These are phyloP conservation scores for Stachybotrys echinatus DNA, from an alignment of 2,329 filamentous ascomycete species.

Conservation along the genomic window DNA sequence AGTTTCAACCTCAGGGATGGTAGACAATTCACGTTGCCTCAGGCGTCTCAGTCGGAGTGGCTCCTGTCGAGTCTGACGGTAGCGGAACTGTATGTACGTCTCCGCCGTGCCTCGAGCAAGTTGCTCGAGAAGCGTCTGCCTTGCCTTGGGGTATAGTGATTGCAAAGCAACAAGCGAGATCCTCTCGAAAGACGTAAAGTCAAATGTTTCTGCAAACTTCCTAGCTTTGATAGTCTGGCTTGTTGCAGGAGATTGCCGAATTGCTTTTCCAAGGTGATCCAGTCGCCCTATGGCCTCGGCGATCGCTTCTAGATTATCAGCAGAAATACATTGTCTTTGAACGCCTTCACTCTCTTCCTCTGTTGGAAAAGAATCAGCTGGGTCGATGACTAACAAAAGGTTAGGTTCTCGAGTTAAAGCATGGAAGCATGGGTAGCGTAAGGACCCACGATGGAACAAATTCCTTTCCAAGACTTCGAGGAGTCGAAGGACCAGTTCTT, in stretches of 20 bases:
- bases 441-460: slow-evolving; percentile 1
- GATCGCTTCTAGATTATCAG: slow-evolving; percentile 2
- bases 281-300: slow-evolving; percentile 3
- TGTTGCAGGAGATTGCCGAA: slow-evolving; percentile 1
- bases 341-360: neutral
- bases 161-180: neutral
- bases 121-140: slow-evolving; percentile 1
- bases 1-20: neutral
- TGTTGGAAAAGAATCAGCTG: no score
- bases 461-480: slow-evolving; percentile 5
- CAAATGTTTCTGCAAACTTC: neutral
- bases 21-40: neutral
- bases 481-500: slow-evolving; percentile 4
- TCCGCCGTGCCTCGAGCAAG: slow-evolving; percentile 2
- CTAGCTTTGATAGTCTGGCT: neutral
- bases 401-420: neutral
- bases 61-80: slow-evolving; percentile 2
- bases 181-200: neutral
- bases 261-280: slow-evolving; percentile 4
- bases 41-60: slow-evolving; percentile 1
- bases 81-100: slow-evolving; percentile 4
- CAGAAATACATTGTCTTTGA: neutral
- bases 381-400: neutral
- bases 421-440: no score
- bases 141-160: slow-evolving; percentile 4